Evolutionary conservation across 2,329 filamentous ascomycete genomes (phyloP), one percentile per base, ranked within the genome.

Genomic region (Rhynchosporium graminicola): DNA sequence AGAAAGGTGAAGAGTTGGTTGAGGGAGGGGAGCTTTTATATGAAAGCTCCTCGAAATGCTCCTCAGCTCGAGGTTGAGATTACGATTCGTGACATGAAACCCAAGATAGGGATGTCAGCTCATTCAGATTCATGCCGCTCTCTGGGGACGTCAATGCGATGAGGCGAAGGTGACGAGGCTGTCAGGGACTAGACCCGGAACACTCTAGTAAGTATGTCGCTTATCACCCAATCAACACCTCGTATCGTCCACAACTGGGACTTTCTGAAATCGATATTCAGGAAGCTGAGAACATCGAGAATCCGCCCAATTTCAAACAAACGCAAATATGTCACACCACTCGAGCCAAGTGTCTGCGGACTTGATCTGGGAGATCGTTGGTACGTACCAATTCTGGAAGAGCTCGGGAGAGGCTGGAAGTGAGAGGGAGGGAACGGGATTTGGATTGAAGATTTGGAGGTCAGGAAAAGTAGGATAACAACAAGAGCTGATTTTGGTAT

Each of bases 291-390:
- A 65, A 62, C 47, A 20, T 33, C 20, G 45, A 40, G 52, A 57
- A 63, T 45, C 60, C 61, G 48, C 63, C 58, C 63, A 63, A 54
- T 20, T 40, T 40, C 51, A 54, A 50, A 60, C 51, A 60, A 64
- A 45, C 61, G 60, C 61, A 59, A 72, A 68, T 52, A 74, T 74
- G 73, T 69, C 73, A 75, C 86, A 82, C 74, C 82, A 80, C 78
- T 82, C 85, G 73, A 79, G 87, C 74, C 91, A 92, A 83, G 84
- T 96, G 77, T 96, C 92, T 79, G 81, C 88, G 77, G 93, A 97
- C 82, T 85, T 97, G 75, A 82, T 97, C 84, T 98, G 94, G 94
- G 89, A 94, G 86, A 82, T 96, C 80, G 88, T 89, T 85, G 91
- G 93, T 97, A 88, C 80, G 92, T 92, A 29, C 42, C 29, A 45